A percentile compares a stretch with the other conserved stretches of the same genome.
These are phyloP conservation scores for Aureobasidium sp. DNA, from an alignment of 2,329 filamentous ascomycete genomes.

Conservation along the genomic window DNA sequence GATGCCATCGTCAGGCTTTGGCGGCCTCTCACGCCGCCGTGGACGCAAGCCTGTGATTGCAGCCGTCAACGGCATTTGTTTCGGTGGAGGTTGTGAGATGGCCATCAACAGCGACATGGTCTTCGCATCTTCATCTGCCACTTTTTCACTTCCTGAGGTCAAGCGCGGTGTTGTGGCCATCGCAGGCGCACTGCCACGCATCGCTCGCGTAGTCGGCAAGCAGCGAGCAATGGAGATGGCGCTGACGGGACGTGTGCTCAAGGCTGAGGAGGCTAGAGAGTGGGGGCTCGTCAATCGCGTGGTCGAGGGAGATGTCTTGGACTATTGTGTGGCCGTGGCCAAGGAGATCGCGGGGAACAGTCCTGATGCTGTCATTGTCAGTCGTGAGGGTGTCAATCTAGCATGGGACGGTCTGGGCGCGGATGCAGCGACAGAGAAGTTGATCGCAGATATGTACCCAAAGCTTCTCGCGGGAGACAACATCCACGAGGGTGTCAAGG, in stretches of 20 bases:
- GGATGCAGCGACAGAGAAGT: constrained; percentile 52
- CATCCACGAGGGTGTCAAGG: constrained; percentile 64
- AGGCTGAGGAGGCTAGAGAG: constrained; percentile 51
- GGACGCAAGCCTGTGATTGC: constrained; percentile 71
- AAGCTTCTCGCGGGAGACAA: constrained; percentile 61
- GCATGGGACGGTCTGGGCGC: constrained; percentile 66
- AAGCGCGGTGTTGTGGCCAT: constrained; percentile 63
- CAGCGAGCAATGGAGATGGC: constrained; percentile 67
- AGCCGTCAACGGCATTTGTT: constrained; percentile 67
- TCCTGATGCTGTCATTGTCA: constrained; percentile 71
- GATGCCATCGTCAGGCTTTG: constrained; percentile 49
- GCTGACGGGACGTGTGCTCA: constrained; percentile 54
- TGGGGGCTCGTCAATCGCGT: constrained; percentile 69
- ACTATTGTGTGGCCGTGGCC: constrained; percentile 56
- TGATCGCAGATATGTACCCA: constrained; percentile 53
- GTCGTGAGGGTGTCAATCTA: constrained; percentile 60
- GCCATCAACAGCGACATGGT: constrained; percentile 66
- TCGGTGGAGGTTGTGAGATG: constrained; percentile 74
- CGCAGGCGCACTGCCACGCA: constrained; percentile 62
- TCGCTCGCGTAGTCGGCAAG: constrained; percentile 58
- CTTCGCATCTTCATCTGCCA: constrained; percentile 51
- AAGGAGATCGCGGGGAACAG: constrained; percentile 52
- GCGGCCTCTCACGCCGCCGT: constrained; percentile 56
- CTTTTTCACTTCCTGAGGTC: constrained; percentile 65
- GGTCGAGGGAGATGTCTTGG: constrained; percentile 45